phyloP scores from a whole-genome alignment of 108 stramenopile genomes.

The Phaeodactylum tricornutum region DNA sequence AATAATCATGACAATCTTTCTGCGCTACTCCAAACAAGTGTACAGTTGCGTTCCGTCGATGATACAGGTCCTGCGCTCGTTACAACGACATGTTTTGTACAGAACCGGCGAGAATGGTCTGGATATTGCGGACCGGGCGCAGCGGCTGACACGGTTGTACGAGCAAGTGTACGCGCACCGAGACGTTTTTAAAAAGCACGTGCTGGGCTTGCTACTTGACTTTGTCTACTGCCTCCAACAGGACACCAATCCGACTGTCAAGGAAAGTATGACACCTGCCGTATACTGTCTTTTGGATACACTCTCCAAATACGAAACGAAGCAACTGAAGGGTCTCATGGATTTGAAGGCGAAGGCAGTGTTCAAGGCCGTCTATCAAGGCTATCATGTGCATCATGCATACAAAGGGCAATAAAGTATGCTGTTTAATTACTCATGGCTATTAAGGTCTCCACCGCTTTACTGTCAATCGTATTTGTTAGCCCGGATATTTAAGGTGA shows the following conservation, averaged over 20 bases:
- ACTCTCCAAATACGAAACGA: constrained; percentile 55
- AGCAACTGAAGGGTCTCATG: constrained; percentile 64
- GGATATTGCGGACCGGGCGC: constrained; percentile 6
- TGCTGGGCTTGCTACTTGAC: constrained; percentile 47
- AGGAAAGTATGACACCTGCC: constrained; percentile 39
- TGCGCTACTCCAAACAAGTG: constrained; percentile 62
- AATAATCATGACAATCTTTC: constrained; percentile 47
- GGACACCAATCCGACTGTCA: constrained; percentile 27
- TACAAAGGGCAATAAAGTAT: constrained; percentile 58
- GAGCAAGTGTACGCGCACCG: constrained; percentile 63
- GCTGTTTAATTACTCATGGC: too few relatives aligned
- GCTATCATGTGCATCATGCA: constrained; percentile 51
- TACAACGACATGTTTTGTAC: constrained; percentile 27
- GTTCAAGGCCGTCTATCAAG: constrained; percentile 47
- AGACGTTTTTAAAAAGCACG: constrained; percentile 75
- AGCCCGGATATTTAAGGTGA: neutral
- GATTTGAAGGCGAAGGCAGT: constrained; percentile 37
- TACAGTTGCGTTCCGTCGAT: constrained; percentile 51
- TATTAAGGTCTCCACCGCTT: neutral
- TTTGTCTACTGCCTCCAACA: constrained; percentile 44
- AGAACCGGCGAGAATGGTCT: constrained; percentile 8
- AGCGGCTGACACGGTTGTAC: constrained; percentile 33
- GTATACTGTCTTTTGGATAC: constrained; percentile 63
- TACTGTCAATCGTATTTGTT: neutral
- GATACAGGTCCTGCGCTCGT: constrained; percentile 19